Percentiles rank a stretch among this genome's conserved stretches.
phyloP scores from a whole-genome alignment of 2,329 filamentous ascomycete genomes.

The Aspergillus brunneoviolaceus region DNA sequence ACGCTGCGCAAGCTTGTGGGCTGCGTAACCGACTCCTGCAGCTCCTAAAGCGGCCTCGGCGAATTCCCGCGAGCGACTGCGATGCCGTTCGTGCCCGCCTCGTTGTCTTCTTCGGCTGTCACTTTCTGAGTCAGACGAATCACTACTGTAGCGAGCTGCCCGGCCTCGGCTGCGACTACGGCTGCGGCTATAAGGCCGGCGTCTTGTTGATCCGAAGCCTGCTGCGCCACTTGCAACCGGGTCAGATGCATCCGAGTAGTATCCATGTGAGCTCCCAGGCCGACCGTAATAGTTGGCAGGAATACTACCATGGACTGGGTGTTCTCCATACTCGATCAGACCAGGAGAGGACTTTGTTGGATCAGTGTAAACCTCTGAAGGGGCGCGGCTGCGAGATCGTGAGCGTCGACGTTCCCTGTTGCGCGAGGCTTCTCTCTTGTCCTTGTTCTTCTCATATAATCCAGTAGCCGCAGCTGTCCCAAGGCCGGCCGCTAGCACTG shows the following conservation, averaged over 20 bases:
- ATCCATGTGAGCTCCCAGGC: constrained; percentile 38
- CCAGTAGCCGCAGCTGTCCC: constrained; percentile 62
- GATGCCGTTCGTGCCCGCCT: constrained; percentile 35
- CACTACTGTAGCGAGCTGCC: constrained; percentile 32
- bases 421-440: constrained; percentile 53
- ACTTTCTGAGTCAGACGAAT: constrained; percentile 40
- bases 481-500: constrained; percentile 61
- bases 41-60: constrained; percentile 59
- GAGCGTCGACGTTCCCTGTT: constrained; percentile 44
- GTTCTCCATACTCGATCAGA: constrained; percentile 64
- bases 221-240: constrained; percentile 36
- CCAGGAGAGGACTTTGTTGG: constrained; percentile 46
- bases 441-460: constrained; percentile 63
- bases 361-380: constrained; percentile 43
- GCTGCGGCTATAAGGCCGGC: constrained; percentile 47
- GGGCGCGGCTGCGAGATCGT: constrained; percentile 46
- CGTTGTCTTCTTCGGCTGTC: constrained; percentile 32
- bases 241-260: constrained; percentile 45
- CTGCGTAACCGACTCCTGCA: constrained; percentile 57
- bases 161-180: constrained; percentile 47
- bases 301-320: constrained; percentile 60
- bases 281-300: constrained; percentile 49
- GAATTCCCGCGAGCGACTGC: constrained; percentile 44
- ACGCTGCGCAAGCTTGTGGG: constrained; percentile 57
- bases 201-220: constrained; percentile 27